These are phyloP conservation scores for Podaxis carcinomalis DNA, from an alignment of 768 basidiomycete genomes.

Conservation along the genomic window DNA sequence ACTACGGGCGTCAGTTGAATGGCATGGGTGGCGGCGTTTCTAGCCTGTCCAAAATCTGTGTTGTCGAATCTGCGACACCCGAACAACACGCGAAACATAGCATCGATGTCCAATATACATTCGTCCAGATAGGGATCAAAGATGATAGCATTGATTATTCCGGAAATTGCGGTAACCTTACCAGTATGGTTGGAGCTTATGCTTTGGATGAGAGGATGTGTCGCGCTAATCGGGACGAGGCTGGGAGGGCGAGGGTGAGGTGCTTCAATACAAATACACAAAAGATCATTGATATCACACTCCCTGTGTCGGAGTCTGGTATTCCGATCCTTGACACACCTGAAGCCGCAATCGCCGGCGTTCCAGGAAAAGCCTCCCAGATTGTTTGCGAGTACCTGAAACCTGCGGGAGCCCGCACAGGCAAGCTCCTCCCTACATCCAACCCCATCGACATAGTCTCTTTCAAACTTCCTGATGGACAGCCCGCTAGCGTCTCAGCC, in stretches of 20 bases:
- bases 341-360: conserved; percentile 60
- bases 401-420: conserved; percentile 68
- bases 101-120: conserved; percentile 68
- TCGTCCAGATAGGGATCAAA: conserved; percentile 58
- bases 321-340: conserved; percentile 43
- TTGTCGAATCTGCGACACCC: conserved; percentile 49
- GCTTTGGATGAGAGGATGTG: conserved; percentile 65
- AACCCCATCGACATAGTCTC: conserved; percentile 34
- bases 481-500: conserved; percentile 23
- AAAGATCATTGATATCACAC: conserved; percentile 66
- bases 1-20: conserved; percentile 65
- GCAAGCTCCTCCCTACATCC: conserved; percentile 63
- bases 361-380: conserved; percentile 58
- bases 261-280: conserved; percentile 71
- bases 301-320: conserved; percentile 39
- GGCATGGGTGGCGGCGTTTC: conserved; percentile 81
- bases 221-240: conserved; percentile 14
- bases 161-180: conserved; percentile 76
- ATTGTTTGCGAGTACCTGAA: conserved; percentile 64
- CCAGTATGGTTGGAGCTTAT: conserved; percentile 69
- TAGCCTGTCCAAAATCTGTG: conserved; percentile 69
- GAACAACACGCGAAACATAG: conserved; percentile 23
- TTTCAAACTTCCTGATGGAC: conserved; percentile 27
- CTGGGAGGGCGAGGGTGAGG: conserved; percentile 41
- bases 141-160: conserved; percentile 60